A percentile compares a stretch with the other conserved stretches of the same genome.
phyloP scores from a whole-genome alignment of 495 filamentous ascomycete genomes.

The Copromyces sp. region DNA sequence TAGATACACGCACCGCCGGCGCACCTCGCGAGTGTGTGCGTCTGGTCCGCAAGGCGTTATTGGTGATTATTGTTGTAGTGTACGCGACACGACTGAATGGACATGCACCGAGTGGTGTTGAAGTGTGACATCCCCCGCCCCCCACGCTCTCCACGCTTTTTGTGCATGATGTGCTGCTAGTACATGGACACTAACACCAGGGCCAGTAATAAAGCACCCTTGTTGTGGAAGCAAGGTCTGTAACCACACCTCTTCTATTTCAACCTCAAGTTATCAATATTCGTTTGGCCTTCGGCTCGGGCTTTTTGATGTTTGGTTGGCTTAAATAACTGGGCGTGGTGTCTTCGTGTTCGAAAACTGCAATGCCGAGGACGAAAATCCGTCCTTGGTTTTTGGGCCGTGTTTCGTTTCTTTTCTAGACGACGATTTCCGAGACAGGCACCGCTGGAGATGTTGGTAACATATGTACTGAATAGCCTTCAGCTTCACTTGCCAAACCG shows the following conservation, averaged over 20 bases:
- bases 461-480: neutral
- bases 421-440: neutral
- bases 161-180: neutral
- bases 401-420: neutral
- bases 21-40: too few relatives aligned
- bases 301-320: neutral
- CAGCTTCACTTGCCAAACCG: neutral
- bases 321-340: neutral
- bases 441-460: neutral
- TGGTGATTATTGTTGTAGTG: too few relatives aligned
- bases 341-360: neutral
- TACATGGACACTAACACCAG: neutral
- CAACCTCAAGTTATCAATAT: neutral
- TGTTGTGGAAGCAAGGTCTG: neutral
- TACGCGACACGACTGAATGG: too few relatives aligned
- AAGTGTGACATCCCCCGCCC: neutral
- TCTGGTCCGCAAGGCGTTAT: too few relatives aligned
- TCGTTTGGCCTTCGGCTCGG: neutral
- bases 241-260: neutral
- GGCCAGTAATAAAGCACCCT: neutral
- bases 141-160: neutral
- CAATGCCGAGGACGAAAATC: neutral
- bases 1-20: too few relatives aligned
- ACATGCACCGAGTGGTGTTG: neutral
- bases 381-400: neutral